Percentiles rank a stretch among this genome's conserved stretches.
These are phyloP conservation scores for Backusella sp. DNA, from an alignment of 192 early-diverging fungal genomes.

Conservation along the genomic window DNA sequence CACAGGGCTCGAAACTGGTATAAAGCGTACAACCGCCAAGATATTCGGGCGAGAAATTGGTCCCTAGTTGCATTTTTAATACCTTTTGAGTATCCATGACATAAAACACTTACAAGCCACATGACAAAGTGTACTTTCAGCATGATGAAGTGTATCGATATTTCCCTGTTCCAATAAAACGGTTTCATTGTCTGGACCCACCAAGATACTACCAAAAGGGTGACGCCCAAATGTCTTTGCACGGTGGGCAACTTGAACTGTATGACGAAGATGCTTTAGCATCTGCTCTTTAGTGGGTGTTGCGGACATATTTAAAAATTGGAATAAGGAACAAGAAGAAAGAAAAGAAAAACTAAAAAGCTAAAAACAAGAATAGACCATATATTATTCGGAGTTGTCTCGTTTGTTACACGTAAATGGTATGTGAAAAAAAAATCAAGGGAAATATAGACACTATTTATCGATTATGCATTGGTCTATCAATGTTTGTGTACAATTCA, in stretches of 20 bases:
- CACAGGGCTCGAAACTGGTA: conserved; percentile 28
- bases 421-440: not conserved
- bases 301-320: not conserved
- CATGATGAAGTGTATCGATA: conserved; percentile 31
- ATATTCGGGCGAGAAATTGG: conserved; percentile 22
- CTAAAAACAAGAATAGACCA: not conserved
- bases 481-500: not conserved
- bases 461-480: not conserved
- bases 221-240: conserved; percentile 21
- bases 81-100: not conserved
- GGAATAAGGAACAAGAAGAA: not conserved
- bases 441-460: not conserved
- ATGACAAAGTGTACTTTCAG: conserved; percentile 22
- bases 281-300: conserved; percentile 12
- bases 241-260: conserved; percentile 16
- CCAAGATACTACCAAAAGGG: conserved; percentile 28
- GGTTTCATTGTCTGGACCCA: conserved; percentile 24
- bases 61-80: conserved; percentile 9
- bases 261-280: conserved; percentile 17
- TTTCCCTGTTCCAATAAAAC: conserved; percentile 29
- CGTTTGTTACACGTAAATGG: not conserved
- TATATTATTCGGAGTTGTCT: conserved; percentile 2
- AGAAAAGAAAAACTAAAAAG: not conserved
- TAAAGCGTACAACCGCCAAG: conserved; percentile 21
- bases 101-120: conserved; percentile 22